Evolutionary conservation across 1,139 yeast species (phyloP).

Genomic region (Pneumocystis sp.): DNA sequence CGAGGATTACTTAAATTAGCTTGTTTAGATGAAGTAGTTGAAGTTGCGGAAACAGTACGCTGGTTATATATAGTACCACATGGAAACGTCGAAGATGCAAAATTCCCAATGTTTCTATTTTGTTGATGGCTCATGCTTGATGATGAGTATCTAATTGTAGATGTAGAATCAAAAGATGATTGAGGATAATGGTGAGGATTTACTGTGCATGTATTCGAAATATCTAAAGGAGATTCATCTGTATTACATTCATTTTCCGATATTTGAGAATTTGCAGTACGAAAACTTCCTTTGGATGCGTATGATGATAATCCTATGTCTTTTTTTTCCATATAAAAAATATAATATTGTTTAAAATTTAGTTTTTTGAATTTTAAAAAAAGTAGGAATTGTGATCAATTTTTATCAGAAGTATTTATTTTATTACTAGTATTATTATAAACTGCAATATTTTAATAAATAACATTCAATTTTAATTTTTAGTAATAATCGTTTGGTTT

Average conservation of each 20-base stretch:
- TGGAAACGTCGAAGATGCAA: background rate
- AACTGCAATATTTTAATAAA: background rate
- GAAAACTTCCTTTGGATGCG: background rate
- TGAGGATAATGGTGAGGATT: background rate
- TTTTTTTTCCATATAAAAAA: background rate
- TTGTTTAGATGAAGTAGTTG: background rate
- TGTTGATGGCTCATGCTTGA: background rate
- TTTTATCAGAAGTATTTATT: background rate
- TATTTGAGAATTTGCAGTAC: background rate
- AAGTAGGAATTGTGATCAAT: background rate
- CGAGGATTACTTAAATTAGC: background rate
- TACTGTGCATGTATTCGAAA: background rate
- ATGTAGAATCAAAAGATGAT: background rate
- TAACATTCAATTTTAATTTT: background rate
- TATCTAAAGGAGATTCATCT: background rate
- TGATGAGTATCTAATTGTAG: background rate
- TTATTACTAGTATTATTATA: background rate
- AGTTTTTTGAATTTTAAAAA: background rate
- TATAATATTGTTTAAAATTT: background rate
- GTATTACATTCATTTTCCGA: background rate
- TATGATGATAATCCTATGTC: background rate
- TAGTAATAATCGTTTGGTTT: background rate
- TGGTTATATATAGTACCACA: background rate
- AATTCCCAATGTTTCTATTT: background rate
- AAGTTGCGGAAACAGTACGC: background rate